Evolutionary conservation across 2,329 filamentous ascomycete genomes (phyloP).

Genomic region (Aspergillus oerlinghausenensis): DNA sequence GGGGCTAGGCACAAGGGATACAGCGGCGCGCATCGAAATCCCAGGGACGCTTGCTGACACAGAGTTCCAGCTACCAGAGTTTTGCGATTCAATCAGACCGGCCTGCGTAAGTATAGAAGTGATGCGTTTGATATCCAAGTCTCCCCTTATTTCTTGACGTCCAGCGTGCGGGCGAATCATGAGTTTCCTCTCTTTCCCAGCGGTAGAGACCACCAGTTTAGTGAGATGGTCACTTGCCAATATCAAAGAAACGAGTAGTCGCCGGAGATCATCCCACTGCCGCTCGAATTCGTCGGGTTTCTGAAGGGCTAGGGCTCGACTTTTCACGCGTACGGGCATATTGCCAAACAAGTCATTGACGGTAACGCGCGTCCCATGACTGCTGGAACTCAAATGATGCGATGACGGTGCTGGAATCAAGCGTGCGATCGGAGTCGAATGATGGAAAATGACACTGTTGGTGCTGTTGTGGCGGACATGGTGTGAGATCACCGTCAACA

Average conservation of each 20-base stretch:
- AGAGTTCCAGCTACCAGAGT: conserved; percentile 61
- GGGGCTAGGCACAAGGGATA: conserved; percentile 67
- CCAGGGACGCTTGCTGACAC: conserved; percentile 61
- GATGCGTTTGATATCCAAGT: conserved; percentile 29
- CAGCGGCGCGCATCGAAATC: conserved; percentile 63
- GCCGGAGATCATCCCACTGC: conserved; percentile 62
- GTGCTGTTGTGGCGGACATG: conserved; percentile 48
- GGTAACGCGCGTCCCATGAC: conserved; percentile 69
- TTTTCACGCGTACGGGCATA: conserved; percentile 86
- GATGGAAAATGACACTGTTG: conserved; percentile 65
- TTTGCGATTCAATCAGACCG: conserved; percentile 53
- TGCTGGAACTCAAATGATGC: conserved; percentile 51
- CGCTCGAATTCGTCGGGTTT: conserved; percentile 52
- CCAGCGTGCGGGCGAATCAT: conserved; percentile 21
- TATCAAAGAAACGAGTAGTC: conserved; percentile 58
- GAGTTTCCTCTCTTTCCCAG: conserved; percentile 35
- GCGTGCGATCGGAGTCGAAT: conserved; percentile 61
- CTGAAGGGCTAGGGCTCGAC: conserved; percentile 56
- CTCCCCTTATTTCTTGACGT: not conserved
- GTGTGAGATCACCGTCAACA: conserved; percentile 72
- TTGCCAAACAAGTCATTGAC: conserved; percentile 82
- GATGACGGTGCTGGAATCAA: conserved; percentile 57
- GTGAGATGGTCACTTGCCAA: conserved; percentile 61
- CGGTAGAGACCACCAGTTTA: conserved; percentile 57
- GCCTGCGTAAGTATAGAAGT: conserved; percentile 62